Evolutionary conservation across 1,284 basidiomycete species (phyloP), one percentile per base, ranked within the genome.

Genomic region (Trichosporon asahii): DNA sequence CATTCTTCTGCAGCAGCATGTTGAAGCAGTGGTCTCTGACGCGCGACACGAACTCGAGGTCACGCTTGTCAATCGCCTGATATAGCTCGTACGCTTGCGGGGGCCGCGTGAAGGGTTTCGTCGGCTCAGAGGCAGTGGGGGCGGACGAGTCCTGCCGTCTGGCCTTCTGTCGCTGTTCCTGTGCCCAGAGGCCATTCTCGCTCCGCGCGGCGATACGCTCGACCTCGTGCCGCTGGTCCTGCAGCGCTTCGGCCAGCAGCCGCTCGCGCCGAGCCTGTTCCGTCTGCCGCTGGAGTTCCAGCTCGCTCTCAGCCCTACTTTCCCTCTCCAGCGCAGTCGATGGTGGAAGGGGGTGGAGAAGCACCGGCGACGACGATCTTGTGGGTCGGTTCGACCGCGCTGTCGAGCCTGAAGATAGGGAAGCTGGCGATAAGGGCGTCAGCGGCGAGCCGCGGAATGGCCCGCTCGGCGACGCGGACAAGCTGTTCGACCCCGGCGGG

Each of bases 11-110:
- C 37, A 83, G 67, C 11, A 84, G 66, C 60, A 83, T 64, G 21
- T 69, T 57, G 68, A 84, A 84, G 14, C 80, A 76, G 70, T 84
- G 82, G 74, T 84, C 83, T 63, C 82, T 72, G 14, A 83, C 81
- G 15, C 83, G 70, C 78, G 80, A 80, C 69, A 84, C 83, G 67
- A 77, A 83, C 55, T 82, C 80, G 55, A 84, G 76, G 75, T 84
- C 80, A 66, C 81, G 78, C 66, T 77, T 76, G 63, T 84, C 83
- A n/a, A 84, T 84, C 3, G 83, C 83, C 60, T 76, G 70, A 69
- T 84, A 84, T 8, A 84, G 76, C 72, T 84, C 82, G 66, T 79
- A 84, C 12, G 83, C 82, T 68, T 83, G 80, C 7, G 83, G 83
- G n/a, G 81, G 81, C 21, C 73, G 68, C 6, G 68, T 66, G 66